Evolutionary conservation across 306 rosid genomes (phyloP).

Genomic region (Lagenaria siceraria): DNA sequence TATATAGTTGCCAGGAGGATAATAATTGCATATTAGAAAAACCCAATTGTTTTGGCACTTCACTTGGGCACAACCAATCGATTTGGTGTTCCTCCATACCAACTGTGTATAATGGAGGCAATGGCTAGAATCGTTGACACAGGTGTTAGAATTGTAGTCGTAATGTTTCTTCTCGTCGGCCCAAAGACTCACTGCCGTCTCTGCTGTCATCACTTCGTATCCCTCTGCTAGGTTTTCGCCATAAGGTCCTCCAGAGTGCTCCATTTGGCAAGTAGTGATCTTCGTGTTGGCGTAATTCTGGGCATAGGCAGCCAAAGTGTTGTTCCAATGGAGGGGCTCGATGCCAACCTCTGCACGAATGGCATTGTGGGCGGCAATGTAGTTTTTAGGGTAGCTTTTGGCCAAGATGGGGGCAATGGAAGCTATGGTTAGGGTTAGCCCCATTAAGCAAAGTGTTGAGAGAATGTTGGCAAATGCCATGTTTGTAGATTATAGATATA

Average conservation of each 20-base stretch:
- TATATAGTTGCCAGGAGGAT: not conserved
- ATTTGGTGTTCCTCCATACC: conserved; percentile 7
- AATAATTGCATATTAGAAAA: conserved; percentile 15
- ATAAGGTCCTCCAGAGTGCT: conserved; percentile 14
- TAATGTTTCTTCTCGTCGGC: conserved; percentile 14
- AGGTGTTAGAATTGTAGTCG: not conserved
- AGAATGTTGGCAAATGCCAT: not conserved
- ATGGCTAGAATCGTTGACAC: too few relatives aligned
- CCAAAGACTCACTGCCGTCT: conserved; percentile 14
- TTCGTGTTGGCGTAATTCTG: not conserved
- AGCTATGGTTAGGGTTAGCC: not conserved
- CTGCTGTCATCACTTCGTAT: not conserved
- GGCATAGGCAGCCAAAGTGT: not conserved
- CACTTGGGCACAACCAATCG: conserved; percentile 19
- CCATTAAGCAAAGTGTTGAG: not conserved
- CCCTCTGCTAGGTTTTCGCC: conserved; percentile 20
- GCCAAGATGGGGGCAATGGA: not conserved
- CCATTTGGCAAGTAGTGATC: not conserved
- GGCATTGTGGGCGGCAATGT: not conserved
- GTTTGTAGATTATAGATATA: not conserved
- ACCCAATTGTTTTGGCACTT: conserved; percentile 17
- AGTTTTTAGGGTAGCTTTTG: not conserved
- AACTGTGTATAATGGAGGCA: too few relatives aligned
- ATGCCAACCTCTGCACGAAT: not conserved
- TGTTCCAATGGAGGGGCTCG: not conserved